These are phyloP conservation scores for Platanus orientalis DNA, from an alignment of 164 flowering plant genomes.

Conservation along the genomic window DNA sequence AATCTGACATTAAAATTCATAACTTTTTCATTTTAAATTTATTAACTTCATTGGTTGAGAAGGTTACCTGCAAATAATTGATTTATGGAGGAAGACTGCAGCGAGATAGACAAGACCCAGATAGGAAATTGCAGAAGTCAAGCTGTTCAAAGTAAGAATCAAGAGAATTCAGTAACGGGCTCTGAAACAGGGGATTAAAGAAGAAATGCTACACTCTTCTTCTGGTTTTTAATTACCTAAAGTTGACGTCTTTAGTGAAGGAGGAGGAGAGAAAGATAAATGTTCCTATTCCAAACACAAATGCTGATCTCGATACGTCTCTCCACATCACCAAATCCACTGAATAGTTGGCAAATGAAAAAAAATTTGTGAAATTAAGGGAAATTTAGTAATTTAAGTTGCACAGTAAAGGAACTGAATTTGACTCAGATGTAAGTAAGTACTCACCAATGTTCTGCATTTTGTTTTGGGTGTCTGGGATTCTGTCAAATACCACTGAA, in stretches of 20 bases:
- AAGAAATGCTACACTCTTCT: background rate
- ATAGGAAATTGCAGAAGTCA: constrained; percentile 69
- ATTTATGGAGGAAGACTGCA: constrained; percentile 56
- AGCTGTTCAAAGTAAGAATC: constrained; percentile 43
- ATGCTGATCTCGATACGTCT: constrained; percentile 71
- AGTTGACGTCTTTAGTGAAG: constrained; percentile 58
- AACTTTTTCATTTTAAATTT: background rate
- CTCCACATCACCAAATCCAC: constrained; percentile 96
- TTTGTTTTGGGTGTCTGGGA: constrained; percentile 40
- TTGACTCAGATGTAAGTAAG: background rate
- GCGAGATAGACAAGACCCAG: constrained; percentile 74
- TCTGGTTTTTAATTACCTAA: constrained; percentile 45
- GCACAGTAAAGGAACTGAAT: background rate
- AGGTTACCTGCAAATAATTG: constrained; percentile 56
- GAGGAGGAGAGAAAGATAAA: constrained; percentile 62
- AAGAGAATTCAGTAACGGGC: background rate
- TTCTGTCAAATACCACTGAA: constrained; percentile 24
- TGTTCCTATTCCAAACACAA: constrained; percentile 73
- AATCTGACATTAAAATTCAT: too few relatives aligned
- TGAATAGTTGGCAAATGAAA: constrained; percentile 24
- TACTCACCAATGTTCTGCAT: constrained; percentile 60
- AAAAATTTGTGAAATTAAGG: background rate
- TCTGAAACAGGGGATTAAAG: background rate
- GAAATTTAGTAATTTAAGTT: background rate
- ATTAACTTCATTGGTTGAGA: background rate